Base-by-base conservation (phyloP, 169 alveolate species). In the Cryptosporidium viatorum region DNA sequence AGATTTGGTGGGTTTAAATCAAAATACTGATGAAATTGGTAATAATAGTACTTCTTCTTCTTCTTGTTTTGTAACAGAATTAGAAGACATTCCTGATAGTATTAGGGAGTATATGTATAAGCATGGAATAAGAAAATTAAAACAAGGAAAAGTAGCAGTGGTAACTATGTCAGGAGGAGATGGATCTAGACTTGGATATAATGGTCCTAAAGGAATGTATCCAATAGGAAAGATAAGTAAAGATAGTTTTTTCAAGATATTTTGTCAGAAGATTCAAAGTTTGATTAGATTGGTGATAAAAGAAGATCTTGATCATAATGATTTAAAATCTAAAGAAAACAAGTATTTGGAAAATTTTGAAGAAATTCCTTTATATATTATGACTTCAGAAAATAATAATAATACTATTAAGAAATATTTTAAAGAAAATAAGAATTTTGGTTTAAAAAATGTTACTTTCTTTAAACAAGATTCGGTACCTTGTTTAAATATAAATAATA, bases 101-200 rank as follows among this genome's bases (percentile, higher is more conserved):
- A 65, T 59, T 7, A 16, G 31, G 26, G 45, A 35, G 1, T 39
- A 29, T 39, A 62, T 80, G 16, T 59, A 65, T 0, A 41, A 80
- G 55, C 80, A 50, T 31, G 97, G 97, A 67, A 67, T 91, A 5
- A 87, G 70, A 55, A 67, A 91, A 62, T 85, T 96, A 18, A 75
- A 85, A 7, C 68, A 92, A 85, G 98, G 97, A 48, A 91, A 94
- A 85, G 95, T 93, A 9, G 97, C 96, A 0, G 69, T 92, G 4
- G 85, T 95, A 37, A 93, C 86, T 21, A 91, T 96, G 80, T 96
- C 98, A 14, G 98, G 98, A 5, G 98, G 98, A 45, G 92, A 92
- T 69, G 98, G 96, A 9, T 91, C 97, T 26, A 89, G 98, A 73
- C 93, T 96, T 3, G 97, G 97, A 0, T 92, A 84, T 65, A 85